Percentiles rank a stretch among this genome's conserved stretches.
Conservation (phyloP, 257 asterid genomes). For the Jaltomata sinuosa region DNA sequence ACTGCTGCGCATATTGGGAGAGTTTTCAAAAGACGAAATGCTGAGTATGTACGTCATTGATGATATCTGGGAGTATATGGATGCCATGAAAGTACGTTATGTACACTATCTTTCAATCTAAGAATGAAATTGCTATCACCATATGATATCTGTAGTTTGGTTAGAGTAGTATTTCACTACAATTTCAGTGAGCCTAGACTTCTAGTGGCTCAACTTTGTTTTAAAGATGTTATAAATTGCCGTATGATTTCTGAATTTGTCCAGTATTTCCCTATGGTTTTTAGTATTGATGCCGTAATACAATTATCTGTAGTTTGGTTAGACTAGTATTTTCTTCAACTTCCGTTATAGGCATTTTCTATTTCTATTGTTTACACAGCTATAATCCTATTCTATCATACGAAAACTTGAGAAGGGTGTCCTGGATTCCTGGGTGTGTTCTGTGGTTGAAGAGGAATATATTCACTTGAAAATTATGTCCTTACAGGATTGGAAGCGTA, state of each 20-base stretch:
- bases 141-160: neutral
- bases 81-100: conserved; percentile 84
- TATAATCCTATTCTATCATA: neutral
- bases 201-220: neutral
- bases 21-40: conserved; percentile 82
- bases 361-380: neutral
- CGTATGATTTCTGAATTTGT: neutral
- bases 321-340: neutral
- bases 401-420: neutral
- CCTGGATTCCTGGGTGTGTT: neutral
- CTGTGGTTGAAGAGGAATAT: neutral
- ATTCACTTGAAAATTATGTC: conserved; percentile 1
- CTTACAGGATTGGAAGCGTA: conserved; percentile 92
- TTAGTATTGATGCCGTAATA: neutral
- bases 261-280: neutral
- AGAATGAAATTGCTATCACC: neutral
- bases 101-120: neutral
- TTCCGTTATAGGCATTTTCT: neutral
- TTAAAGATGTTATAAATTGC: neutral
- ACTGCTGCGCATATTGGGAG: conserved; percentile 84
- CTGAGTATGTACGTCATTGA: conserved; percentile 89
- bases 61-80: conserved; percentile 99
- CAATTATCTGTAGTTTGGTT: neutral
- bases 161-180: neutral
- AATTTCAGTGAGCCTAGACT: neutral